These are phyloP conservation scores for Draba incana DNA, from an alignment of 345 rosid species.

Conservation along the genomic window DNA sequence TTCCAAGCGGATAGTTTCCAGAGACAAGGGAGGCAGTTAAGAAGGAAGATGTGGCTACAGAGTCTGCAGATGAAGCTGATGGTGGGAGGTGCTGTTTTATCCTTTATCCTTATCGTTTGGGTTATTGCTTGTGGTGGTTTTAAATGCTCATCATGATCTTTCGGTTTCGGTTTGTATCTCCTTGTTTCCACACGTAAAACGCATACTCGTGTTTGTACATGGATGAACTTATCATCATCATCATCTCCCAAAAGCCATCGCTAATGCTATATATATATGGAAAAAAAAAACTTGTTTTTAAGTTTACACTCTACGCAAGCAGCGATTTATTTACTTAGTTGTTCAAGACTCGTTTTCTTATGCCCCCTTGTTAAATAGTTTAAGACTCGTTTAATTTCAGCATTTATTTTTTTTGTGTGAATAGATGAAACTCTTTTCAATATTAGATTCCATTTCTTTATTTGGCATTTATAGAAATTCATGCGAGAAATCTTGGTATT, in stretches of 20 bases:
- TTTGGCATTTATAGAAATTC: neutral
- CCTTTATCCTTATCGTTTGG: constrained; percentile 69
- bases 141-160: constrained; percentile 55
- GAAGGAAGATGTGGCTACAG: constrained; percentile 98
- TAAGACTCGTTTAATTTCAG: neutral
- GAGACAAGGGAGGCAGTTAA: constrained; percentile 90
- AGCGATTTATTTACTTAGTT: neutral
- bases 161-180: constrained; percentile 15
- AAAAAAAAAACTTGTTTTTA: neutral
- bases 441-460: neutral
- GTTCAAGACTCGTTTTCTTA: neutral
- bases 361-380: neutral
- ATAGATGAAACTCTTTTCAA: neutral
- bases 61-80: constrained; percentile 81
- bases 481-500: neutral
- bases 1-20: constrained; percentile 99
- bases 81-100: constrained; percentile 68
- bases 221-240: constrained; percentile 30
- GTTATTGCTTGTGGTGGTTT: constrained; percentile 72
- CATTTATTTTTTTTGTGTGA: neutral
- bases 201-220: constrained; percentile 39
- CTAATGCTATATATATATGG: neutral
- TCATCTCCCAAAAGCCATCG: constrained; percentile 21
- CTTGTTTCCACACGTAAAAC: constrained; percentile 9
- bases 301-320: constrained; percentile 1